Evolutionary conservation across 345 rosid genomes (phyloP).

Genomic region (Isatis tinctoria): DNA sequence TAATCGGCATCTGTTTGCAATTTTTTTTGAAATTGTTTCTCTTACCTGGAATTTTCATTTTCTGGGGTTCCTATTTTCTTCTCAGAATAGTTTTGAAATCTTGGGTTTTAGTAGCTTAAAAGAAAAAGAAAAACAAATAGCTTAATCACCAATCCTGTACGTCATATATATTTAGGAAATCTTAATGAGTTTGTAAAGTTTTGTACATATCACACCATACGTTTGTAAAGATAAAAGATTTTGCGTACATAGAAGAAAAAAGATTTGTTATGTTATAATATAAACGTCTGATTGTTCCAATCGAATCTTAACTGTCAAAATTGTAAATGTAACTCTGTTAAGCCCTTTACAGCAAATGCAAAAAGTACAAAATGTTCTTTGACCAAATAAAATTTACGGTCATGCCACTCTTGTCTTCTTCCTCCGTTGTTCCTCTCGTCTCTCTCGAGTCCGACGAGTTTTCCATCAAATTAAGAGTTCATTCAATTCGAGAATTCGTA

Average conservation of each 20-base stretch:
- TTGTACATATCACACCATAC: slow-evolving; percentile 16
- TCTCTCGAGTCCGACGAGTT: neutral
- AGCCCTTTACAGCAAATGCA: neutral
- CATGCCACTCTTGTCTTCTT: neutral
- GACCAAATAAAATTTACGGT: neutral
- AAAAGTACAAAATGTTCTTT: neutral
- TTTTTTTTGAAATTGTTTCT: slow-evolving; percentile 1
- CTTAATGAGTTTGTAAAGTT: neutral
- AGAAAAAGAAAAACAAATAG: neutral
- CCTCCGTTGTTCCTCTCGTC: neutral
- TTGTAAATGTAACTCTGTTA: neutral
- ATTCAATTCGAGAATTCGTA: neutral
- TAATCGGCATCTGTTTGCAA: no score
- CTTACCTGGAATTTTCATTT: neutral
- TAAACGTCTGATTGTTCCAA: neutral
- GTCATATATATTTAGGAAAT: slow-evolving; percentile 2
- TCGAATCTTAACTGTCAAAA: neutral
- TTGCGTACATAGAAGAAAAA: neutral
- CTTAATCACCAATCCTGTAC: neutral
- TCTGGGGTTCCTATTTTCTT: slow-evolving; percentile 27
- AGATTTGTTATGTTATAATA: neutral
- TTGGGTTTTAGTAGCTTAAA: neutral
- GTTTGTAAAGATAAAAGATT: slow-evolving; percentile 1
- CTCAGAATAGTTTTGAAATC: slow-evolving; percentile 21
- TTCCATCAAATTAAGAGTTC: neutral